phyloP scores from a whole-genome alignment of 257 asterid genomes.

The Solanum rostratum region DNA sequence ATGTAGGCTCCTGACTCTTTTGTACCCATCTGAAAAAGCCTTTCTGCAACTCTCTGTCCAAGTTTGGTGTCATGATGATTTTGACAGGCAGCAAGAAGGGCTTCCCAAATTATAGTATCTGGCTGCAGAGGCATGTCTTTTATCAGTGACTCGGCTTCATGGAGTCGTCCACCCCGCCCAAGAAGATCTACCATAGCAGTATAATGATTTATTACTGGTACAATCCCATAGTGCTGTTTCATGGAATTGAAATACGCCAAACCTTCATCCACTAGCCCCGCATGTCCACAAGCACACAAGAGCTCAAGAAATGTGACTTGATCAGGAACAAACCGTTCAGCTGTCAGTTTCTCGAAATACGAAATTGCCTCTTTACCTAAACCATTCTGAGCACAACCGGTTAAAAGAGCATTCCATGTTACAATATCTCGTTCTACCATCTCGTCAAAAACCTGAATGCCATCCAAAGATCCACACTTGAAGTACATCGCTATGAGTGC shows the following conservation, averaged over 20 bases:
- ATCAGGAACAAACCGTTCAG: constrained; percentile 5
- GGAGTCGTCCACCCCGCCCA: constrained; percentile 9
- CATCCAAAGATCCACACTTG: constrained; percentile 6
- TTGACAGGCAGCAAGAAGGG: constrained; percentile 11
- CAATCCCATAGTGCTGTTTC: not conserved
- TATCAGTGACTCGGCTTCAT: constrained; percentile 10
- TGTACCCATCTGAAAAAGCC: constrained; percentile 8
- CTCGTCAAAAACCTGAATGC: not conserved
- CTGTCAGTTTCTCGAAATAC: constrained; percentile 2
- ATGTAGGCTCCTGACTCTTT: not conserved
- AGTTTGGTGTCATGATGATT: constrained; percentile 1
- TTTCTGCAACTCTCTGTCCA: constrained; percentile 8
- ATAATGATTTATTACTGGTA: constrained; percentile 6
- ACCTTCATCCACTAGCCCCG: constrained; percentile 16
- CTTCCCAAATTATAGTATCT: constrained; percentile 6
- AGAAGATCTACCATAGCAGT: constrained; percentile 15
- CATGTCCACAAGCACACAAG: constrained; percentile 10
- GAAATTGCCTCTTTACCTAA: constrained; percentile 9
- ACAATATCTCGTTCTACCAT: constrained; percentile 7
- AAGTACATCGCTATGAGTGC: constrained; percentile 9
- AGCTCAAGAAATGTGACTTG: constrained; percentile 12
- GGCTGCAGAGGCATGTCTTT: constrained; percentile 17
- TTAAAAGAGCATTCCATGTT: constrained; percentile 15
- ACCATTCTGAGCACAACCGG: constrained; percentile 13
- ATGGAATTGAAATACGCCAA: constrained; percentile 11